Percentiles rank a stretch among this genome's conserved stretches.
phyloP scores from a whole-genome alignment of 2,329 filamentous ascomycete species.

The Epichloe scottii region DNA sequence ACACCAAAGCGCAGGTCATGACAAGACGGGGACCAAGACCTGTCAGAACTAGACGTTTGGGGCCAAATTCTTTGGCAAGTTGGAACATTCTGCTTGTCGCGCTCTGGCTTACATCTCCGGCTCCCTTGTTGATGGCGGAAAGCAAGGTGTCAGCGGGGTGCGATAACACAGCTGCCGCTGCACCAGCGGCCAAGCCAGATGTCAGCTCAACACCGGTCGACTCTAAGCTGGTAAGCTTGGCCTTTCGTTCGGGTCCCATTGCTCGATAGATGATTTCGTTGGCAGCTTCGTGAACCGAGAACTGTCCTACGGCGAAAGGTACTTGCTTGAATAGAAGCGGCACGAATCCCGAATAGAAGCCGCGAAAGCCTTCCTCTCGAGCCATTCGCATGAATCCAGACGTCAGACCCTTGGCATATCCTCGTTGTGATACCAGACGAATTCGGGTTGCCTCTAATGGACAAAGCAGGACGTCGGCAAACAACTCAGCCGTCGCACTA shows the following conservation, averaged over 20 bases:
- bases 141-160: constrained; percentile 67
- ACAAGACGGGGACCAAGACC: constrained; percentile 38
- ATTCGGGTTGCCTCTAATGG: constrained; percentile 74
- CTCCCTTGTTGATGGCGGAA: constrained; percentile 43
- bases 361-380: constrained; percentile 62
- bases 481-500: constrained; percentile 56
- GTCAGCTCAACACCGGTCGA: constrained; percentile 77
- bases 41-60: constrained; percentile 31
- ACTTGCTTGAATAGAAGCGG: constrained; percentile 82
- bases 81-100: constrained; percentile 39
- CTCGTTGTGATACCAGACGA: constrained; percentile 70
- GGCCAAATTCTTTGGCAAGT: constrained; percentile 38
- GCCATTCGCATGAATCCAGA: constrained; percentile 64
- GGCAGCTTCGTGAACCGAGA: constrained; percentile 85
- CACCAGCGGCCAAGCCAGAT: constrained; percentile 77
- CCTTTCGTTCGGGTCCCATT: constrained; percentile 56
- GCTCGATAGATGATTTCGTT: constrained; percentile 60
- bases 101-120: constrained; percentile 34
- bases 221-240: constrained; percentile 52
- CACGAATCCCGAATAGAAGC: constrained; percentile 86
- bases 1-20: constrained; percentile 41
- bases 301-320: constrained; percentile 88
- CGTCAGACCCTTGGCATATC: constrained; percentile 60
- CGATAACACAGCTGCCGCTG: constrained; percentile 76
- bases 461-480: constrained; percentile 73